Evolutionary conservation across 2,329 filamentous ascomycete genomes (phyloP), one percentile per base, ranked within the genome.

Genomic region (Trichoderma breve): DNA sequence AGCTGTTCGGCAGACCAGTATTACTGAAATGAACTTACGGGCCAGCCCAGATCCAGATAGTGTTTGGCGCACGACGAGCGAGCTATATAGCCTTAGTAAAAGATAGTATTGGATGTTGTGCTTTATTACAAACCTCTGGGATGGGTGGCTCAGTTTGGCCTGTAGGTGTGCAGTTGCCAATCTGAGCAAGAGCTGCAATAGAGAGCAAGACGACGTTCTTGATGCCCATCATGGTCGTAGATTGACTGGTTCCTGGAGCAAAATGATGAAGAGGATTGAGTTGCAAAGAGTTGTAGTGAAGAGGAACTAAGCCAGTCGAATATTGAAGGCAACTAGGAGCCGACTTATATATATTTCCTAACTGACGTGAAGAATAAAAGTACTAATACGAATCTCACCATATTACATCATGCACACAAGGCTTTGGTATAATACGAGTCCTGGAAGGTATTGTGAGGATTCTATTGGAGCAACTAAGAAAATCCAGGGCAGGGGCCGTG

Each of bases 1-100:
- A 14, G n/a, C 14, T 61, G 18, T 8, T 57, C 6, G 21, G 1
- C 4, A 39, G 5, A 1, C 4, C 3, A 55, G 9, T 12, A 21
- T 0, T 4, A 51, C 3, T 21, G 18, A 14, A 15, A 8, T 26
- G 5, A 51, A 61, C 66, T 36, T 51, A 69, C 55, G 66, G 53
- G 53, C 66, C 66, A 21, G 66, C 66, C 66, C 66, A 69, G 5
- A 69, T 61, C 66, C 66, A 69, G 18, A 69, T 69, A 4, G 53
- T 69, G 39, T 69, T 69, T 15, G 66, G 53, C 4, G 53, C 66
- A 32, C 66, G 66, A 34, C 55, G 66, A 51, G 66, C 55, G 28
- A 67, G 32, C 64, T 67, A 39, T 39, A 47, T 43, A 24, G 24
- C 24, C 24, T 24, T 24, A 67, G 32, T 36, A 28, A n/a, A 12